Evolutionary conservation across 371 early-diverging fungal species (phyloP).

Genomic region (Apophysomyces trapeziformis): DNA sequence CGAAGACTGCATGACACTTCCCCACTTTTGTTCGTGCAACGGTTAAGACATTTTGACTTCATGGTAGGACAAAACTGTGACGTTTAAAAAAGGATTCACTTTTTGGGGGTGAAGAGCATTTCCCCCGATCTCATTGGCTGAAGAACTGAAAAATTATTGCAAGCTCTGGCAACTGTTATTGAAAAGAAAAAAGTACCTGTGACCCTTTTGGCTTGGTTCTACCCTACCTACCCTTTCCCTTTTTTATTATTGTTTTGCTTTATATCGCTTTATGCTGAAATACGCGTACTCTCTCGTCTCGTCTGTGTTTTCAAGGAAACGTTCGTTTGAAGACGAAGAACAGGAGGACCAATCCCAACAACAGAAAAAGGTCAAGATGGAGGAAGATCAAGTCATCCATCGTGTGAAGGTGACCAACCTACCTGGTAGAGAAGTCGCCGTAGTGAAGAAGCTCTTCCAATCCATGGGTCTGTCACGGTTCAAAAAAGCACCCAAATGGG

Average conservation of each 20-base stretch:
- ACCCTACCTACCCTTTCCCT: background rate
- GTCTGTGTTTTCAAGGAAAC: constrained; percentile 5
- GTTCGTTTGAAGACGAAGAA: constrained; percentile 18
- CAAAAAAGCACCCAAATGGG: constrained; percentile 56
- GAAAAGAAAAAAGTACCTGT: too few relatives aligned
- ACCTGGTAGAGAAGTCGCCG: constrained; percentile 29
- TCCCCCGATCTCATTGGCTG: too few relatives aligned
- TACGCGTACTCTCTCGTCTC: background rate
- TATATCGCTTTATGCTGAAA: constrained; percentile 3
- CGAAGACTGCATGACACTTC: too few relatives aligned
- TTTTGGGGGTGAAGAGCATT: too few relatives aligned
- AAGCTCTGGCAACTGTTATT: too few relatives aligned
- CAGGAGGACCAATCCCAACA: constrained; percentile 21
- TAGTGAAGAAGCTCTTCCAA: constrained; percentile 35
- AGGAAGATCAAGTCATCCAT: constrained; percentile 18
- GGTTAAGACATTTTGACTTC: too few relatives aligned
- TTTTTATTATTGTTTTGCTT: constrained; percentile 8
- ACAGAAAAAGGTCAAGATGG: background rate
- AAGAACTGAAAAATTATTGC: too few relatives aligned
- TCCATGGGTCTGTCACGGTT: constrained; percentile 28
- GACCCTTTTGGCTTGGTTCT: background rate
- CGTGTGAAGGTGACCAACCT: constrained; percentile 45
- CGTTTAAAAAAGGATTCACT: too few relatives aligned
- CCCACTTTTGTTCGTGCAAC: too few relatives aligned
- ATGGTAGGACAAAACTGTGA: too few relatives aligned